Evolutionary conservation across 768 basidiomycete genomes (phyloP).

Genomic region (Serendipita indica): DNA sequence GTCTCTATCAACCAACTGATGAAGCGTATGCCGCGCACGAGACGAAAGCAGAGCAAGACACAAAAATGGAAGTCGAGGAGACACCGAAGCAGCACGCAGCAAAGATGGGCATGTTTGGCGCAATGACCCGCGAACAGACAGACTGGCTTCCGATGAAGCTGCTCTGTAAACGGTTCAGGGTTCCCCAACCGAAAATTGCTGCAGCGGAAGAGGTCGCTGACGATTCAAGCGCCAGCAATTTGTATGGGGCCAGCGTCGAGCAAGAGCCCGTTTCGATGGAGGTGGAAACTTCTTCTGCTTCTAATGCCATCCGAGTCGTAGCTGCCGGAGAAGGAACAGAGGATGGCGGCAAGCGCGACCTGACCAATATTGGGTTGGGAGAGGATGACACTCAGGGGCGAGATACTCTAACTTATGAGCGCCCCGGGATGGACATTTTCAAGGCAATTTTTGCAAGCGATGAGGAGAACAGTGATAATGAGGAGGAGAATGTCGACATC

Average conservation of each 20-base stretch:
- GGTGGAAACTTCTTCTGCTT: conserved; percentile 15
- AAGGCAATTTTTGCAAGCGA: conserved; percentile 97
- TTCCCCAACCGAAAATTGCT: conserved; percentile 28
- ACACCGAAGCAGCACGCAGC: conserved; percentile 74
- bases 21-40: conserved; percentile 25
- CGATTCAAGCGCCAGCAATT: conserved; percentile 16
- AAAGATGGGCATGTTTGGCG: conserved; percentile 76
- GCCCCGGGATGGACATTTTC: conserved; percentile 85
- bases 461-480: conserved; percentile 72
- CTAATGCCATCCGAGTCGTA: background rate
- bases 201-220: conserved; percentile 16
- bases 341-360: conserved; percentile 31
- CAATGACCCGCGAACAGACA: conserved; percentile 59
- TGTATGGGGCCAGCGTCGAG: conserved; percentile 13
- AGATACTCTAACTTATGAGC: conserved; percentile 76
- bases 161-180: conserved; percentile 86
- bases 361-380: conserved; percentile 76
- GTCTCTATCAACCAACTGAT: conserved; percentile 42
- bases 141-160: conserved; percentile 72
- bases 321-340: background rate
- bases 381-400: conserved; percentile 83
- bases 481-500: conserved; percentile 29
- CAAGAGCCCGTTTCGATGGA: conserved; percentile 9
- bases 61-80: conserved; percentile 38
- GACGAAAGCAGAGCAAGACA: conserved; percentile 29